Conservation (phyloP, 2,329 filamentous ascomycete genomes). For the Talaromyces sp. region DNA sequence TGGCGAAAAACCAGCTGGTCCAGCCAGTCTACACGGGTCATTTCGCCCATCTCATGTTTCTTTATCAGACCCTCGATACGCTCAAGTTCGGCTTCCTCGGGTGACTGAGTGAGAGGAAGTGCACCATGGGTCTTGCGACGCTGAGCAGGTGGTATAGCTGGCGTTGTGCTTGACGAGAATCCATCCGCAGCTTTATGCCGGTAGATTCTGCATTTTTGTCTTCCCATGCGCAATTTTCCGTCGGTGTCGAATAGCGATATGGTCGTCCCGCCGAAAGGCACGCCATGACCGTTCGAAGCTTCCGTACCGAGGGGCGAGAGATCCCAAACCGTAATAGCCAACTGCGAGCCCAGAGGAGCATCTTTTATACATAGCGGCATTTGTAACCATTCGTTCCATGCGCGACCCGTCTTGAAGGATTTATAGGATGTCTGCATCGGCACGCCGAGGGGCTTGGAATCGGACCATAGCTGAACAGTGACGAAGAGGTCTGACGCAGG, state of each 20-base stretch:
- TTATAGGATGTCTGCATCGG: constrained; percentile 92
- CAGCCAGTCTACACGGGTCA: constrained; percentile 88
- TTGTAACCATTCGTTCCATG: constrained; percentile 95
- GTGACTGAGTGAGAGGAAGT: constrained; percentile 49
- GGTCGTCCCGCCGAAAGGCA: constrained; percentile 93
- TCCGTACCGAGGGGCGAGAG: constrained; percentile 73
- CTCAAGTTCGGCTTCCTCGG: constrained; percentile 80
- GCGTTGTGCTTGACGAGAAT: constrained; percentile 73
- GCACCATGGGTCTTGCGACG: constrained; percentile 50
- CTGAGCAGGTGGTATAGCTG: constrained; percentile 60
- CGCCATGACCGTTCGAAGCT: constrained; percentile 68
- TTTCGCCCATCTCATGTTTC: constrained; percentile 97
- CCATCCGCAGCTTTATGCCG: constrained; percentile 81
- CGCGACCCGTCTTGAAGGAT: constrained; percentile 67
- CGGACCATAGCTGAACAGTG: constrained; percentile 89
- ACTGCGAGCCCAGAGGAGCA: constrained; percentile 73
- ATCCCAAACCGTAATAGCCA: constrained; percentile 95
- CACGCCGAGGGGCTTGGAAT: constrained; percentile 90
- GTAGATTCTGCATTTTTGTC: constrained; percentile 86
- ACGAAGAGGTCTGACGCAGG: constrained; percentile 85
- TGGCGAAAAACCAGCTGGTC: constrained; percentile 91
- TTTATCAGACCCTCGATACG: constrained; percentile 87
- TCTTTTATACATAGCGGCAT: constrained; percentile 81
- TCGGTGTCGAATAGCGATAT: constrained; percentile 88
- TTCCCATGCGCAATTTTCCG: constrained; percentile 83